Evolutionary conservation across 352 stramenopile genomes (phyloP), one percentile per base, ranked within the genome.

Genomic region (Phytopythium aichiense): DNA sequence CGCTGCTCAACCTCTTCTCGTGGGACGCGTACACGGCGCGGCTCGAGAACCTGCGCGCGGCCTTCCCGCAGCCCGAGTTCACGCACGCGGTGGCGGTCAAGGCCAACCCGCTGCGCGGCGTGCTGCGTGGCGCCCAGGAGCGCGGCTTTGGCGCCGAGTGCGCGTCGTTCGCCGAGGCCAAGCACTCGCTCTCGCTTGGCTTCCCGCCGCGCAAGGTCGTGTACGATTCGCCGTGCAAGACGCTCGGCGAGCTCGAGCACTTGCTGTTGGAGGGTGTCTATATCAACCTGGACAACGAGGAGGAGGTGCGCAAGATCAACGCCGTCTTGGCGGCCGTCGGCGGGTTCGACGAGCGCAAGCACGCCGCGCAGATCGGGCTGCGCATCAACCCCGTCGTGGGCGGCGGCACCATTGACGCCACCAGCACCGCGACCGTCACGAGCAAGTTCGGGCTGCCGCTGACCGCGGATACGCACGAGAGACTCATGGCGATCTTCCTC

Each of bases 221-320:
- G 11, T 98, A 94, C 70, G 93, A 98, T 62, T 97, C 87, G 15
- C 93, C 93, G 15, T 96, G 88, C 73, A 98, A 98, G 70, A 98
- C 92, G 16, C 35, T 76, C 20, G 65, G 66, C 9, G 93, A 98
- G 66, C 66, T 98, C 28, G 69, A 76, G 30, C 79, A 90, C 45
- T 78, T 95, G 59, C 65, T 98, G 51, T 51, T 70, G 52, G 74
- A 77, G 30, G 89, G 91, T 3, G 81, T 97, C 22, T 91, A 92
- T 61, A 82, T 98, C 61, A 98, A 98, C 74, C 58, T 94, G 18
- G 94, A 98, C 74, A 98, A 97, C 65, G 76, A 96, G 58, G 72
- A 96, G 33, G 93, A 98, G 59, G 76, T 98, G 25, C 65, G 72
- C 62, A 93, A 94, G 58, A 78, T 91, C 61, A 77, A 81, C 35